Evolutionary conservation across 163 green algal species (phyloP).

Genomic region (Scenedesmus sp.): DNA sequence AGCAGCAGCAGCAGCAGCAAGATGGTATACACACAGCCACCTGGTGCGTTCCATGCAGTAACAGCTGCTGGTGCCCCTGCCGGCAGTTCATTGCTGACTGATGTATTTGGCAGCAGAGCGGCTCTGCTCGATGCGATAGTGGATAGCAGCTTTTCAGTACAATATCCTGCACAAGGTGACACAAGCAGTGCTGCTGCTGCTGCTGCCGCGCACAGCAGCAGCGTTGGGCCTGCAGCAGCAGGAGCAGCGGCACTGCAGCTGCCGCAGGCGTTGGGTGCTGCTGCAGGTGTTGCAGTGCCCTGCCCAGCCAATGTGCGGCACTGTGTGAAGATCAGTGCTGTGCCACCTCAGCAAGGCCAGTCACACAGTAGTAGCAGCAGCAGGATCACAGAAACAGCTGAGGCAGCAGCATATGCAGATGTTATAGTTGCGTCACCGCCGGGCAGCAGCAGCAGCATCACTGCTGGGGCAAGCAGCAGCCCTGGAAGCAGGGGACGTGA

Average conservation of each 20-base stretch:
- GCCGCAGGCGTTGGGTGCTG: not conserved
- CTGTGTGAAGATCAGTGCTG: not conserved
- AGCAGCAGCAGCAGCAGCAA: not conserved
- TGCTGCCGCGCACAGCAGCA: not conserved
- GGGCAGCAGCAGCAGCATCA: not conserved
- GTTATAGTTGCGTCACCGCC: too few relatives aligned
- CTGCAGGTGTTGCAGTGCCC: too few relatives aligned
- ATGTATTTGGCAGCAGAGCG: not conserved
- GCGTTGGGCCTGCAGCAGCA: not conserved
- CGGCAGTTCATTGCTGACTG: not conserved
- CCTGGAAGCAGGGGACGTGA: not conserved
- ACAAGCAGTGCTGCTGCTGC: not conserved
- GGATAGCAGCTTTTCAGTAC: too few relatives aligned
- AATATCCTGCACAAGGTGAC: too few relatives aligned
- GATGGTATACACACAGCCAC: not conserved
- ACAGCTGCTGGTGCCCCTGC: not conserved
- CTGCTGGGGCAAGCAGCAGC: not conserved
- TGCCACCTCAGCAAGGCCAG: not conserved
- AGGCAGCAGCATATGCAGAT: not conserved
- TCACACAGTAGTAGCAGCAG: not conserved
- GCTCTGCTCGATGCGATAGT: not conserved
- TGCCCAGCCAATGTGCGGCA: too few relatives aligned
- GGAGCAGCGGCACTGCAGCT: not conserved
- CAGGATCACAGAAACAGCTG: not conserved
- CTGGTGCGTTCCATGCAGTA: not conserved